These are phyloP conservation scores for Claviceps cyperi DNA, from an alignment of 2,329 filamentous ascomycete species.

Conservation along the genomic window DNA sequence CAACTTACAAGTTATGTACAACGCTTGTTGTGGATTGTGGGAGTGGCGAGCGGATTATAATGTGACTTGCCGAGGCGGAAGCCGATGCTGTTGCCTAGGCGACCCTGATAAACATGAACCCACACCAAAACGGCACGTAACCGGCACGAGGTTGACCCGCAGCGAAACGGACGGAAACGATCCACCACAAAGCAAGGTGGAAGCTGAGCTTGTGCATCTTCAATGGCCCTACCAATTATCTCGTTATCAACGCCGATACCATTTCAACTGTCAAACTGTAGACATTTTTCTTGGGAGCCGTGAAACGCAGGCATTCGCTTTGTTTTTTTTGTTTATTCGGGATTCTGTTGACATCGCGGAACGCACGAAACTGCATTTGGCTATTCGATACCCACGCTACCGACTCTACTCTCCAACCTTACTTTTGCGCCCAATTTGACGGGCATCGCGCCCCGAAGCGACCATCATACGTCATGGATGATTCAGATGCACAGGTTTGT, in stretches of 20 bases:
- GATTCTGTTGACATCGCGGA: conserved; percentile 10
- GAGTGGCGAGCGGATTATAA: background rate
- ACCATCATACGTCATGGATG: conserved; percentile 18
- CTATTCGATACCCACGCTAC: conserved; percentile 16
- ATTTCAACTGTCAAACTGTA: background rate
- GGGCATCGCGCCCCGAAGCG: conserved; percentile 8
- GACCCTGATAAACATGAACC: conserved; percentile 6
- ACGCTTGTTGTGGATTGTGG: background rate
- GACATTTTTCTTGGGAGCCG: background rate
- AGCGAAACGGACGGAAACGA: background rate
- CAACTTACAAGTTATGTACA: too few relatives aligned
- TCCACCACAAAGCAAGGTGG: conserved; percentile 1
- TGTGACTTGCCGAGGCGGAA: too few relatives aligned
- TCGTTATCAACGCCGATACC: background rate
- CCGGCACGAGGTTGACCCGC: too few relatives aligned
- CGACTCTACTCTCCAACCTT: background rate
- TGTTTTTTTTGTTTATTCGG: conserved; percentile 7
- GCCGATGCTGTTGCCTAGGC: conserved; percentile 4
- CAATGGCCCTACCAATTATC: background rate
- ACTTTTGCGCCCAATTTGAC: background rate
- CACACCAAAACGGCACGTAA: background rate
- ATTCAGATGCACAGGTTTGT: conserved; percentile 17
- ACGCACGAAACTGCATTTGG: conserved; percentile 23
- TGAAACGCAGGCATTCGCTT: background rate
- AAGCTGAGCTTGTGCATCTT: background rate